phyloP scores from a whole-genome alignment of 345 rosid species.

The Eucalyptus lansdowneana region DNA sequence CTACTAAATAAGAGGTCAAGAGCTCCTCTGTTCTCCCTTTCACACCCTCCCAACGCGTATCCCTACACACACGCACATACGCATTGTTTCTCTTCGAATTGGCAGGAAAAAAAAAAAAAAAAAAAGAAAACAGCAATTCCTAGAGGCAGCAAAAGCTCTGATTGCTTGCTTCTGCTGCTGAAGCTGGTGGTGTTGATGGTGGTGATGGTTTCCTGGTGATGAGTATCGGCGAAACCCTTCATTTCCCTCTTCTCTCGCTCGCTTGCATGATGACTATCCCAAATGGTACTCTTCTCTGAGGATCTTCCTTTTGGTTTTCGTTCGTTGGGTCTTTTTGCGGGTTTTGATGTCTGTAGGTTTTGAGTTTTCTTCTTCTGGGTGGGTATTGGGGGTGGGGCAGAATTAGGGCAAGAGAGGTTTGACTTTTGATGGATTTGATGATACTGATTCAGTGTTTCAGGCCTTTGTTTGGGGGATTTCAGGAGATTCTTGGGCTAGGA shows the following conservation, averaged over 20 bases:
- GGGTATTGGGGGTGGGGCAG: neutral
- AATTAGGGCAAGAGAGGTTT: neutral
- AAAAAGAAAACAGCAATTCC: neutral
- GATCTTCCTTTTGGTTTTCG: neutral
- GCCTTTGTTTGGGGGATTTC: conserved; percentile 45
- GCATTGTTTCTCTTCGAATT: neutral
- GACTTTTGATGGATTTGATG: conserved; percentile 25
- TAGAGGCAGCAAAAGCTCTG: neutral
- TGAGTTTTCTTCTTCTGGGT: neutral
- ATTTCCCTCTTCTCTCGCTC: conserved; percentile 8
- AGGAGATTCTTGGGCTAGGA: conserved; percentile 28
- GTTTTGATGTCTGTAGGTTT: neutral
- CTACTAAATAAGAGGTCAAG: neutral
- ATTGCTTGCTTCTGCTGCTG: neutral
- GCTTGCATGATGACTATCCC: conserved; percentile 28
- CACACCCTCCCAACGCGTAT: neutral
- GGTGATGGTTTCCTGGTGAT: neutral
- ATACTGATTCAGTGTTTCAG: conserved; percentile 22
- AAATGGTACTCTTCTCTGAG: conserved; percentile 35
- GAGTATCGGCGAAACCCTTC: neutral
- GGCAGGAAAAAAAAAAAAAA: neutral
- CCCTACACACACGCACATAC: neutral
- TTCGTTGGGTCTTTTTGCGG: neutral
- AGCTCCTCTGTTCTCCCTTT: neutral
- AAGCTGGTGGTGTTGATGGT: neutral